phyloP scores from a whole-genome alignment of 1,139 yeast species.

The Sugiyamaella novakii region DNA sequence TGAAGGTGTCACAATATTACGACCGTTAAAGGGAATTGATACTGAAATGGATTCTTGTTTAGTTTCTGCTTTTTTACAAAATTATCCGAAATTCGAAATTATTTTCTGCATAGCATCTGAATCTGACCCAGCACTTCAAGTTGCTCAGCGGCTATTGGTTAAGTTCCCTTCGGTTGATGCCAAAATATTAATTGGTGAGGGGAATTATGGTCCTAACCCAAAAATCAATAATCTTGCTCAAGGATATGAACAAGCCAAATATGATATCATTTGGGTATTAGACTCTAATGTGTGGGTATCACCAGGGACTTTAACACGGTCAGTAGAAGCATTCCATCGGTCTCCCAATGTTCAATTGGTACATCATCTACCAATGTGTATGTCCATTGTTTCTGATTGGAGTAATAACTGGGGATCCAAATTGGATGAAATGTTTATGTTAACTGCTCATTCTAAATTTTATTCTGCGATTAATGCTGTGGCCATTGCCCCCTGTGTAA shows the following conservation, averaged over 20 bases:
- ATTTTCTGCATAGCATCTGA: slow-evolving; percentile 72
- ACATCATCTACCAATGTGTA: slow-evolving; percentile 77
- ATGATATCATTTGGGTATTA: slow-evolving; percentile 83
- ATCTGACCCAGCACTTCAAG: slow-evolving; percentile 64
- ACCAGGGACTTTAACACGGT: slow-evolving; percentile 64
- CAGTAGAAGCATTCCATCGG: slow-evolving; percentile 57
- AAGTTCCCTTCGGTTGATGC: slow-evolving; percentile 64
- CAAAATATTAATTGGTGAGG: slow-evolving; percentile 54
- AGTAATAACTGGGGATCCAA: slow-evolving; percentile 57
- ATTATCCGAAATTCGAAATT: slow-evolving; percentile 71
- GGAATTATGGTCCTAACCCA: slow-evolving; percentile 78
- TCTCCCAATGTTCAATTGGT: slow-evolving; percentile 59
- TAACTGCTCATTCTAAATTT: slow-evolving; percentile 83
- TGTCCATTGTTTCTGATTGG: slow-evolving; percentile 44
- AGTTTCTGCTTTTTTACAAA: slow-evolving; percentile 66
- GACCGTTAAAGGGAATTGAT: slow-evolving; percentile 87
- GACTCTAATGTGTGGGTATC: slow-evolving; percentile 86
- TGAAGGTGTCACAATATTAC: slow-evolving; percentile 70
- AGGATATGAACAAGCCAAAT: slow-evolving; percentile 67
- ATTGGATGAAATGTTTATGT: slow-evolving; percentile 82
- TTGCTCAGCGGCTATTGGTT: slow-evolving; percentile 53
- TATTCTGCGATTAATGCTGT: slow-evolving; percentile 75
- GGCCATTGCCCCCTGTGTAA: slow-evolving; percentile 87
- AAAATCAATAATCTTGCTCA: slow-evolving; percentile 82
- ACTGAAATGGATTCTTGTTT: slow-evolving; percentile 71